phyloP scores from a whole-genome alignment of 495 filamentous ascomycete genomes.

The Chaetomium fimeti region DNA sequence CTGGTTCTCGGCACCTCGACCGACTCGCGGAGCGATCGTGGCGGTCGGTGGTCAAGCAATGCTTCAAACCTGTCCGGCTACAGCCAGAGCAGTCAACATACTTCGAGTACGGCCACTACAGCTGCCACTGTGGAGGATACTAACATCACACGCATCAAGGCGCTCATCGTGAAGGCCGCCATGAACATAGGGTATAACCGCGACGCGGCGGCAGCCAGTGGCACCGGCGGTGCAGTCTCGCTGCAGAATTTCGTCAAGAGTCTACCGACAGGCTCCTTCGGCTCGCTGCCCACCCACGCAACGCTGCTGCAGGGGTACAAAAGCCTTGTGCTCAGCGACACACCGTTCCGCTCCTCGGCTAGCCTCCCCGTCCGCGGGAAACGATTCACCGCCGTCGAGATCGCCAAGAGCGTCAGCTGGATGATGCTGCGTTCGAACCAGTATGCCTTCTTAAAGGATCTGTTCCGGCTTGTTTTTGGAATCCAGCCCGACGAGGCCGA shows the following conservation, averaged over 20 bases:
- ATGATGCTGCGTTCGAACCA: slow-evolving; percentile 56
- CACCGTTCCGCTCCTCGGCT: slow-evolving; percentile 58
- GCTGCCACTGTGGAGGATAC: slow-evolving; percentile 63
- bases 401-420: slow-evolving; percentile 71
- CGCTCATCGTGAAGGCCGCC: slow-evolving; percentile 76
- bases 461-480: slow-evolving; percentile 82
- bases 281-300: slow-evolving; percentile 64
- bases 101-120: slow-evolving; percentile 73
- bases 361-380: slow-evolving; percentile 53
- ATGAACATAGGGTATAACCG: slow-evolving; percentile 71
- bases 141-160: slow-evolving; percentile 69
- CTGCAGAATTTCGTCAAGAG: slow-evolving; percentile 71
- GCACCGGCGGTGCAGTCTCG: slow-evolving; percentile 40
- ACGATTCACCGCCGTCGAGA: slow-evolving; percentile 63
- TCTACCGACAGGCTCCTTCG: slow-evolving; percentile 75
- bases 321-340: slow-evolving; percentile 67
- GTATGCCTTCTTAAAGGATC: slow-evolving; percentile 72
- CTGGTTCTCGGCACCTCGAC: slow-evolving; percentile 70
- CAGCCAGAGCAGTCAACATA: slow-evolving; percentile 66
- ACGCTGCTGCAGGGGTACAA: slow-evolving; percentile 74
- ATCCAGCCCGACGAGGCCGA: slow-evolving; percentile 74
- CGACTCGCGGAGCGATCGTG: slow-evolving; percentile 39
- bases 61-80: slow-evolving; percentile 72
- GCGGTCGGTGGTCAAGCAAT: slow-evolving; percentile 69
- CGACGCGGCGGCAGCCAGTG: slow-evolving; percentile 40